Evolutionary conservation across 305 asterid genomes (phyloP).

Genomic region (Withania somnifera): DNA sequence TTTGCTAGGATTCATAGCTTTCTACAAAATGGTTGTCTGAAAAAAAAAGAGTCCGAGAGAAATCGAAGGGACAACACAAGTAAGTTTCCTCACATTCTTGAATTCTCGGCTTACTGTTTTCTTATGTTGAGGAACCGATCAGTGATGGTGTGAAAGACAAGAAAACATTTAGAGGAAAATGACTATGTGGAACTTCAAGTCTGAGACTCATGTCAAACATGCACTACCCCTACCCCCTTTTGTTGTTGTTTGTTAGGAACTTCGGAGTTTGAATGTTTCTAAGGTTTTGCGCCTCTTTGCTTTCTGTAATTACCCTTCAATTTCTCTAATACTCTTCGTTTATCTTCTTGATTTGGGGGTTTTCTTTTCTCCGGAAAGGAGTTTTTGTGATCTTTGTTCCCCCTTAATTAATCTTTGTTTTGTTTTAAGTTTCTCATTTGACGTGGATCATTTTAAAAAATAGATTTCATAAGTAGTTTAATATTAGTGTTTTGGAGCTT

Average conservation of each 20-base stretch:
- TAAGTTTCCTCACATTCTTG: not conserved
- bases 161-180: conserved; percentile 2
- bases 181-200: not conserved
- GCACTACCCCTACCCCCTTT: not conserved
- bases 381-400: too few species aligned
- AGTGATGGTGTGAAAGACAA: not conserved
- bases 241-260: not conserved
- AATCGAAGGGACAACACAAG: not conserved
- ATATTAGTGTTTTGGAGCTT: too few species aligned
- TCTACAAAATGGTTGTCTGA: too few species aligned
- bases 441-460: not conserved
- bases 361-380: too few species aligned
- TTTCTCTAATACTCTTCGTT: not conserved
- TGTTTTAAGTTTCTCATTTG: not conserved
- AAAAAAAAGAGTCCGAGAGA: not conserved
- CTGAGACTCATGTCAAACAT: conserved; percentile 9
- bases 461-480: too few species aligned
- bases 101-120: not conserved
- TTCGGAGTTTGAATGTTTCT: conserved; percentile 1
- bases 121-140: not conserved
- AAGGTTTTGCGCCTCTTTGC: not conserved
- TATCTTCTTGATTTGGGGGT: not conserved
- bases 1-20: conserved; percentile 58
- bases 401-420: not conserved
- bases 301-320: not conserved